Evolutionary conservation across 257 asterid species (phyloP).

Genomic region (Petunia axillaris): DNA sequence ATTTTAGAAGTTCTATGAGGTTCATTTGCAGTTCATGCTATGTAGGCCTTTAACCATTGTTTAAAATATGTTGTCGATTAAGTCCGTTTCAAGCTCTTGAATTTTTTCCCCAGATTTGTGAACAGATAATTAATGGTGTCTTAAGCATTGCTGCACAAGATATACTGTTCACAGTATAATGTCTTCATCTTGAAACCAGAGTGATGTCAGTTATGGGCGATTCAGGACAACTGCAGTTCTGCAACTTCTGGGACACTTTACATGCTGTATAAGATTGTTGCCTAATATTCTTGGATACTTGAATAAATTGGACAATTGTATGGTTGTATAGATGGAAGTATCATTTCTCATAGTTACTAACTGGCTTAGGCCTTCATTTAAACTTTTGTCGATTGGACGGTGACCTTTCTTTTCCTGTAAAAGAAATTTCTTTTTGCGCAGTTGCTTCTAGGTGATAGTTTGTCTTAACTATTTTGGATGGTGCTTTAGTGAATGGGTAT

Average conservation of each 20-base stretch:
- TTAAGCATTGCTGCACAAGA: background rate
- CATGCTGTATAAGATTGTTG: no score
- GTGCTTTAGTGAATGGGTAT: background rate
- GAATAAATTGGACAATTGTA: no score
- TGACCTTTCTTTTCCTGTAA: conserved; percentile 14
- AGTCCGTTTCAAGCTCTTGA: background rate
- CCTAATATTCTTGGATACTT: no score
- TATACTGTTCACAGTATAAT: background rate
- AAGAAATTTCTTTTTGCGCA: background rate
- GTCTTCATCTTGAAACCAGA: background rate
- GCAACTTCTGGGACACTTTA: no score
- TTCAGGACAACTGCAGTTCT: no score
- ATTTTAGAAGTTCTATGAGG: background rate
- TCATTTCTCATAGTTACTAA: background rate
- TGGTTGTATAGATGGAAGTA: no score
- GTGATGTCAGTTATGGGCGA: background rate
- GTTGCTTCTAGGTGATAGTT: background rate
- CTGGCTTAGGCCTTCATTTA: background rate
- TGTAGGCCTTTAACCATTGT: background rate
- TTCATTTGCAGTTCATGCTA: background rate
- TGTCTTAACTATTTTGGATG: background rate
- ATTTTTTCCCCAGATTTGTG: background rate
- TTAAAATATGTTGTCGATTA: background rate
- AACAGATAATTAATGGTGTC: background rate
- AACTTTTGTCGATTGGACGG: background rate